Percentiles rank a stretch among this genome's conserved stretches.
phyloP scores from a whole-genome alignment of 768 basidiomycete genomes.

The Boletus eberwhitei region DNA sequence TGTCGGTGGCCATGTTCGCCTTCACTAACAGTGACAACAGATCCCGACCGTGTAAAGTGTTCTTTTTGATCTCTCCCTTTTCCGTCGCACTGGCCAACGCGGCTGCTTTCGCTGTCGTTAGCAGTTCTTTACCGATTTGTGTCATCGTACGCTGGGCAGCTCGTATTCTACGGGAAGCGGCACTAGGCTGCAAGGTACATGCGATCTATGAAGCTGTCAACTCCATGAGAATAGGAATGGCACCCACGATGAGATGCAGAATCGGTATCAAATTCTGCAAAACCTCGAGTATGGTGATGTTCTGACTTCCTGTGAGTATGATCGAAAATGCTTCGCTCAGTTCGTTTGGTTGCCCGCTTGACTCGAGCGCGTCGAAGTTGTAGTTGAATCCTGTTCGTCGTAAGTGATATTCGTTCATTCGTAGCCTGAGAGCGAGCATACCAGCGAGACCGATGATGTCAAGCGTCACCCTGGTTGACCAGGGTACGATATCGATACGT shows the following conservation, averaged over 20 bases:
- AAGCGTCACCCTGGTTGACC: conserved; percentile 36
- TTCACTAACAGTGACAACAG: conserved; percentile 33
- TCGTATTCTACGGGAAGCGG: conserved; percentile 11
- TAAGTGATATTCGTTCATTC: background rate
- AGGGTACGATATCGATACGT: conserved; percentile 32
- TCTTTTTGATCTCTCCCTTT: conserved; percentile 33
- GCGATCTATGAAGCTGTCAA: background rate
- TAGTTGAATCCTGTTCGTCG: conserved; percentile 36
- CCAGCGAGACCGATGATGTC: conserved; percentile 44
- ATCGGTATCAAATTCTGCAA: conserved; percentile 36
- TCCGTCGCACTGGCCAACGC: conserved; percentile 23
- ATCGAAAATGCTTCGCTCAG: conserved; percentile 34
- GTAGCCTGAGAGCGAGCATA: conserved; percentile 4
- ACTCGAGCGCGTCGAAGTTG: conserved; percentile 32
- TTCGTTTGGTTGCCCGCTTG: conserved; percentile 25
- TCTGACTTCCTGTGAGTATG: conserved; percentile 22
- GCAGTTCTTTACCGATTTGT: conserved; percentile 48
- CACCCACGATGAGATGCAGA: conserved; percentile 39
- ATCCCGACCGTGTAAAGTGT: conserved; percentile 43
- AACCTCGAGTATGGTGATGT: conserved; percentile 24
- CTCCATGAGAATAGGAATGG: background rate
- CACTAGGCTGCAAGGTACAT: conserved; percentile 19
- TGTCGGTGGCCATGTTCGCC: conserved; percentile 62
- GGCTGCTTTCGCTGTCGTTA: conserved; percentile 47
- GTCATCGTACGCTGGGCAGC: conserved; percentile 41